phyloP scores from a whole-genome alignment of 2,329 filamentous ascomycete species.

The Lachnellula occidentalis region DNA sequence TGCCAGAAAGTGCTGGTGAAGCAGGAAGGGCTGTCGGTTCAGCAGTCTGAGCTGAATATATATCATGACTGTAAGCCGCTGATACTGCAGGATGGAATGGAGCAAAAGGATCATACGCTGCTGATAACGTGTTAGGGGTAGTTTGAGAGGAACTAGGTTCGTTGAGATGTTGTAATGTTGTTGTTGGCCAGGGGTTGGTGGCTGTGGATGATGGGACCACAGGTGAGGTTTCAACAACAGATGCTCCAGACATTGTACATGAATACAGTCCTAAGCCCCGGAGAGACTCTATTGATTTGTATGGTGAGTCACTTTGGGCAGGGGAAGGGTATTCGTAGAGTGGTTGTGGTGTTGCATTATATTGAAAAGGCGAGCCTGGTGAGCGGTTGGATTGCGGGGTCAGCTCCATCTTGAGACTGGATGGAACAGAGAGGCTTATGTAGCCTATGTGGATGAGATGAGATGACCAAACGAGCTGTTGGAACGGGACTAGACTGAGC shows the following conservation, averaged over 20 bases:
- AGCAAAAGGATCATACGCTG: slow-evolving; percentile 48
- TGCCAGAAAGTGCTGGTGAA: slow-evolving; percentile 28
- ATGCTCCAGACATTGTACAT: slow-evolving; percentile 27
- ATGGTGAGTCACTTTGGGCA: slow-evolving; percentile 29
- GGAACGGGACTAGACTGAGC: slow-evolving; percentile 1
- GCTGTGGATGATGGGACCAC: slow-evolving; percentile 18
- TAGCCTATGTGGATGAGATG: neutral
- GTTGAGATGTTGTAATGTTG: slow-evolving; percentile 20
- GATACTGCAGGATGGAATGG: slow-evolving; percentile 40
- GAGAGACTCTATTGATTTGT: slow-evolving; percentile 25
- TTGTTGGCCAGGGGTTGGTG: slow-evolving; percentile 26
- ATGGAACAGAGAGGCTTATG: slow-evolving; percentile 12
- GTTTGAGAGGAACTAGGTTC: slow-evolving; percentile 24
- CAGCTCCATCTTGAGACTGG: slow-evolving; percentile 26
- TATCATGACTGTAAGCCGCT: slow-evolving; percentile 41
- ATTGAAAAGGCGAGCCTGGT: slow-evolving; percentile 27
- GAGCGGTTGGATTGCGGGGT: slow-evolving; percentile 30
- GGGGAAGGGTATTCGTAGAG: slow-evolving; percentile 32
- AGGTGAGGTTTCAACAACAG: slow-evolving; percentile 20
- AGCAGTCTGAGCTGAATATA: slow-evolving; percentile 39
- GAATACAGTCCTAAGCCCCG: slow-evolving; percentile 29
- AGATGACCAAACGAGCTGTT: neutral
- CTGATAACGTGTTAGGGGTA: slow-evolving; percentile 40
- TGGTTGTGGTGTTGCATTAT: slow-evolving; percentile 25
- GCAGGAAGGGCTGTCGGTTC: slow-evolving; percentile 29